Percentiles rank a stretch among this genome's conserved stretches.
Evolutionary conservation across 345 rosid genomes (phyloP).

Genomic region (Jatropha curcas): DNA sequence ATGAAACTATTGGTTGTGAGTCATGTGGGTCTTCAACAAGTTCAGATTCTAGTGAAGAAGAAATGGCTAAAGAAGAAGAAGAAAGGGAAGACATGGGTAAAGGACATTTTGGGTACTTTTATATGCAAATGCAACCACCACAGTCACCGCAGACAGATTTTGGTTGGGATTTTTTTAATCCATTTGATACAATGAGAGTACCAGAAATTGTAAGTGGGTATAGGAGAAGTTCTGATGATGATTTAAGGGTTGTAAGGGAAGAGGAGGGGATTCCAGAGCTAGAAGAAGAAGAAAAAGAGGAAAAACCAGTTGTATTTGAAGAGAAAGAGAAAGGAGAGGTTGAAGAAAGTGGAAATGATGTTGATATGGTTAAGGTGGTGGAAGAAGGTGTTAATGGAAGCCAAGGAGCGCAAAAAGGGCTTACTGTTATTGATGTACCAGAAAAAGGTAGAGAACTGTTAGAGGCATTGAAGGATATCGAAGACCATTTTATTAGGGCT

Average conservation of each 20-base stretch:
- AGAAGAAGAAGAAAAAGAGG: conserved; percentile 53
- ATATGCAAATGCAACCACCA: conserved; percentile 58
- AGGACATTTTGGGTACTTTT: conserved; percentile 43
- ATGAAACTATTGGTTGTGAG: conserved; percentile 47
- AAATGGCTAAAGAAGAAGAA: conserved; percentile 23
- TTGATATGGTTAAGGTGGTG: conserved; percentile 30
- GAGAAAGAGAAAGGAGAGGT: conserved; percentile 19
- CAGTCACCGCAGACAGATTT: conserved; percentile 52
- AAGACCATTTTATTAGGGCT: conserved; percentile 68
- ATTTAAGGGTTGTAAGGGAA: conserved; percentile 59
- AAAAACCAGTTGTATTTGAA: conserved; percentile 20
- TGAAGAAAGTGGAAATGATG: conserved; percentile 31
- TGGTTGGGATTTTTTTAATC: conserved; percentile 79
- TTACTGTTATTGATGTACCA: conserved; percentile 44
- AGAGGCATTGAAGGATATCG: conserved; percentile 70
- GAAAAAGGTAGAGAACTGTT: conserved; percentile 65
- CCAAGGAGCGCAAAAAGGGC: conserved; percentile 46
- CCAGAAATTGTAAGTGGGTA: conserved; percentile 55
- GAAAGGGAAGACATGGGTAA: conserved; percentile 30
- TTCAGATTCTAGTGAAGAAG: conserved; percentile 38
- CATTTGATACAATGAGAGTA: conserved; percentile 53
- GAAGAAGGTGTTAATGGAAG: conserved; percentile 29
- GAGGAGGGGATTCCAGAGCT: conserved; percentile 78
- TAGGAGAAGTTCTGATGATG: conserved; percentile 50
- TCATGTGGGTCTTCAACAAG: conserved; percentile 41